phyloP scores from a whole-genome alignment of 192 early-diverging fungal species.

The Coemansia sp. region DNA sequence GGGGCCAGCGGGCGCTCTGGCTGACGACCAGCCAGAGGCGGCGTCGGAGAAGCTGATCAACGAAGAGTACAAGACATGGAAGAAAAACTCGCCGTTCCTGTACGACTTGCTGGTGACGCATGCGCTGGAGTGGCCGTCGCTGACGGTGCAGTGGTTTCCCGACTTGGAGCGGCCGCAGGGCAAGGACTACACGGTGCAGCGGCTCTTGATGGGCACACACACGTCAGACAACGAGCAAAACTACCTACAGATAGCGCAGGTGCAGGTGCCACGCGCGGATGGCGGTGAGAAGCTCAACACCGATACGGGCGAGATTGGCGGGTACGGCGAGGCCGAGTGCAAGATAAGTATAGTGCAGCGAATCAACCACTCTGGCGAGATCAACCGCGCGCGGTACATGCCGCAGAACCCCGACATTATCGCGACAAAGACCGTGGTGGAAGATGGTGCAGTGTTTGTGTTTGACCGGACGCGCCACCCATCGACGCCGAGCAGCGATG shows the following conservation, averaged over 20 bases:
- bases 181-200: conserved; percentile 87
- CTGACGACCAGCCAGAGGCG: conserved; percentile 42
- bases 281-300: conserved; percentile 65
- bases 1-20: conserved; percentile 5
- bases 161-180: conserved; percentile 88
- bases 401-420: conserved; percentile 93
- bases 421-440: conserved; percentile 83
- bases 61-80: conserved; percentile 99
- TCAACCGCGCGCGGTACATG: conserved; percentile 98
- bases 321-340: conserved; percentile 77
- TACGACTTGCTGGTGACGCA: conserved; percentile 98
- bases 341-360: conserved; percentile 85
- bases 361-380: conserved; percentile 96
- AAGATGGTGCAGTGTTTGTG: conserved; percentile 87
- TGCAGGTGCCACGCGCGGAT: conserved; percentile 78
- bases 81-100: conserved; percentile 98
- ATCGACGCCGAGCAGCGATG: conserved; percentile 68
- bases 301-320: conserved; percentile 74
- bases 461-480: conserved; percentile 94
- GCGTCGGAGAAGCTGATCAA: conserved; percentile 77
- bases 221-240: conserved; percentile 96
- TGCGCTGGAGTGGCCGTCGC: conserved; percentile 97
- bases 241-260: conserved; percentile 92
- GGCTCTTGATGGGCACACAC: conserved; percentile 91
- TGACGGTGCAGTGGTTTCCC: conserved; percentile 97